Evolutionary conservation across 495 filamentous ascomycete genomes (phyloP).

Genomic region (Penicillium ochrochloron): DNA sequence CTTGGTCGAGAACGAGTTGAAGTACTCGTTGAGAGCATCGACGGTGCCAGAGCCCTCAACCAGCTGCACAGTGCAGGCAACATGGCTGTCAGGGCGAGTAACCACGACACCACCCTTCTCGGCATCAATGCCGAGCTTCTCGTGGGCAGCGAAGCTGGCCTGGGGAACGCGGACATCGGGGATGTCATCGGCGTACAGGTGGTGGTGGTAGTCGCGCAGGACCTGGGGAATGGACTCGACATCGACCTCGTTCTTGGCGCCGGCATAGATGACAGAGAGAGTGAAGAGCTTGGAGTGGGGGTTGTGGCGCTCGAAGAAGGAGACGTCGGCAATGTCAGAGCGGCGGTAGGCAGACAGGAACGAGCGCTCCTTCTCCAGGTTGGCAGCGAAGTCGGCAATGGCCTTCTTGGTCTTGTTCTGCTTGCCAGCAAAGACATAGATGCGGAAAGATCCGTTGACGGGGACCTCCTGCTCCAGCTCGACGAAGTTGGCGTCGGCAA

Average conservation of each 20-base stretch:
- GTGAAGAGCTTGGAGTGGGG: conserved; percentile 84
- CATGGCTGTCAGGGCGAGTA: conserved; percentile 84
- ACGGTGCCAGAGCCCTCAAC: conserved; percentile 77
- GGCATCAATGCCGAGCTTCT: conserved; percentile 80
- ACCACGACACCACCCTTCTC: conserved; percentile 78
- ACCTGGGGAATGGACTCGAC: conserved; percentile 68
- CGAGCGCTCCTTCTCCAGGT: conserved; percentile 64
- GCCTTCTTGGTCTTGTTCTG: conserved; percentile 63
- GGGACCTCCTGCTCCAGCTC: conserved; percentile 89
- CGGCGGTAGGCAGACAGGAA: conserved; percentile 71
- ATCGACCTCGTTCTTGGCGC: conserved; percentile 64
- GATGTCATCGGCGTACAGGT: conserved; percentile 86
- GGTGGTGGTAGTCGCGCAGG: conserved; percentile 74
- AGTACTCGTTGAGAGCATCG: conserved; percentile 83
- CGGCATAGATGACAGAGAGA: conserved; percentile 72
- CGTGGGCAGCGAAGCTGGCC: conserved; percentile 74
- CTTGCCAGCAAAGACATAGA: conserved; percentile 81
- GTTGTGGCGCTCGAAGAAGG: conserved; percentile 79
- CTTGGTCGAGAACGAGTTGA: conserved; percentile 65
- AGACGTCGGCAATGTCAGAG: conserved; percentile 64
- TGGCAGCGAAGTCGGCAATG: conserved; percentile 67
- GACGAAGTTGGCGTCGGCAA: conserved; percentile 83
- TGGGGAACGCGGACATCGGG: conserved; percentile 72
- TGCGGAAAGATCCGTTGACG: conserved; percentile 82
- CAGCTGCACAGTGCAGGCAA: conserved; percentile 73